A percentile compares a stretch with the other conserved stretches of the same genome.
phyloP scores from a whole-genome alignment of 1,139 yeast species.

The Candida glucosophila region DNA sequence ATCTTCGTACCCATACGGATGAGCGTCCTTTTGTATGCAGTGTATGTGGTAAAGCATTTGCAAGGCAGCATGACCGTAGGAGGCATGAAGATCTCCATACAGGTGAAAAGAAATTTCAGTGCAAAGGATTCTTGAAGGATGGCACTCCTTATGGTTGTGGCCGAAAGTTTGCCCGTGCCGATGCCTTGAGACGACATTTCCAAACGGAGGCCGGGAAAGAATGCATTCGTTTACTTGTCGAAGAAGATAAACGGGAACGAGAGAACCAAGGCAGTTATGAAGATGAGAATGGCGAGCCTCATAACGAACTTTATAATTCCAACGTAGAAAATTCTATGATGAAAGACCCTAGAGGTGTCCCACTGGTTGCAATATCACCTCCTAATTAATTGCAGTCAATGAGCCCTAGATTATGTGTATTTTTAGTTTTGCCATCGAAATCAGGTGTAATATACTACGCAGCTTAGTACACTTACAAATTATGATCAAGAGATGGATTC shows the following conservation, averaged over 20 bases:
- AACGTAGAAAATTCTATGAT: conserved; percentile 4
- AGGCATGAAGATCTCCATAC: conserved; percentile 90
- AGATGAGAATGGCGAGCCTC: conserved; percentile 1
- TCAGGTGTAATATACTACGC: no score
- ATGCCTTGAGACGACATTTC: conserved; percentile 89
- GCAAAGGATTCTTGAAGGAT: conserved; percentile 63
- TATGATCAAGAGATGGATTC: no score
- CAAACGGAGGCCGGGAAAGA: conserved; percentile 87
- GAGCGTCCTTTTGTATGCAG: conserved; percentile 86
- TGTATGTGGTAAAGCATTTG: conserved; percentile 89
- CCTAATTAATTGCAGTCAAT: no score
- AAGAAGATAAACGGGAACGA: conserved; percentile 41
- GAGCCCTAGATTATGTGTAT: no score
- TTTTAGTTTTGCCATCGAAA: no score
- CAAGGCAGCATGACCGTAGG: conserved; percentile 89
- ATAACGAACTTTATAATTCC: conserved; percentile 1
- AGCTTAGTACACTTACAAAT: no score
- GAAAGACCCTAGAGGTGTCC: conserved; percentile 10
- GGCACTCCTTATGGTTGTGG: conserved; percentile 86
- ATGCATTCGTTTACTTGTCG: conserved; percentile 68
- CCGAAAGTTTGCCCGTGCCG: conserved; percentile 88
- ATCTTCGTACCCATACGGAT: conserved; percentile 86
- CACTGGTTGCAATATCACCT: conserved; percentile 32
- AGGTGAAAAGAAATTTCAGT: conserved; percentile 83
- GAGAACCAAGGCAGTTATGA: conserved; percentile 4